These are phyloP conservation scores for Dimargaris cristalligena DNA, from an alignment of 192 early-diverging fungal species.

Conservation along the genomic window DNA sequence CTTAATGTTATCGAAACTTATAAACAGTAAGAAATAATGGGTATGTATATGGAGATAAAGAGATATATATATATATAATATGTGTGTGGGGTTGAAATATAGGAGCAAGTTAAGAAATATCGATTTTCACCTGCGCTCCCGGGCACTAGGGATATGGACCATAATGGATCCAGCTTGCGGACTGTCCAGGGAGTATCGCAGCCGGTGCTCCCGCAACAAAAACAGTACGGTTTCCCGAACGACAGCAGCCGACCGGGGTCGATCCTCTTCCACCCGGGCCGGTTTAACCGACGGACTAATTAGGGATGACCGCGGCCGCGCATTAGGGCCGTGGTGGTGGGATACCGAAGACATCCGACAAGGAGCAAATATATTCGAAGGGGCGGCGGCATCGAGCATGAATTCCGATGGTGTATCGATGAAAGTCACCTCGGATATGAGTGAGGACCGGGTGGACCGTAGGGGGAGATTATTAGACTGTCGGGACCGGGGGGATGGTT, in stretches of 20 bases:
- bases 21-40: no score
- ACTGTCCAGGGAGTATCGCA: slow-evolving; percentile 32
- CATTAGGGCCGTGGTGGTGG: not conserved
- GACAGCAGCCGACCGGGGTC: not conserved
- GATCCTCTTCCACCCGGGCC: not conserved
- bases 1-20: no score
- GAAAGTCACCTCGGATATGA: not conserved
- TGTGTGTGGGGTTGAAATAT: no score
- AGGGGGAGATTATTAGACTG: no score
- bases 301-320: not conserved
- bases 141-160: slow-evolving; percentile 14
- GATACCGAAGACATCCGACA: no score
- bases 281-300: not conserved
- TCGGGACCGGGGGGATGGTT: not conserved
- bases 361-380: not conserved
- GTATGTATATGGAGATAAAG: no score
- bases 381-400: not conserved
- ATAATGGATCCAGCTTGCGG: slow-evolving; percentile 35
- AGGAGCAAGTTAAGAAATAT: no score
- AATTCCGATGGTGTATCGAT: not conserved
- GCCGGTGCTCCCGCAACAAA: not conserved
- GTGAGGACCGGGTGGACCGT: not conserved
- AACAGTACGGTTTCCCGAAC: not conserved
- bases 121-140: no score
- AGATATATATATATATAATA: no score